Conservation (phyloP, 2,329 filamentous ascomycete genomes). For the Trichoderma sp. region DNA sequence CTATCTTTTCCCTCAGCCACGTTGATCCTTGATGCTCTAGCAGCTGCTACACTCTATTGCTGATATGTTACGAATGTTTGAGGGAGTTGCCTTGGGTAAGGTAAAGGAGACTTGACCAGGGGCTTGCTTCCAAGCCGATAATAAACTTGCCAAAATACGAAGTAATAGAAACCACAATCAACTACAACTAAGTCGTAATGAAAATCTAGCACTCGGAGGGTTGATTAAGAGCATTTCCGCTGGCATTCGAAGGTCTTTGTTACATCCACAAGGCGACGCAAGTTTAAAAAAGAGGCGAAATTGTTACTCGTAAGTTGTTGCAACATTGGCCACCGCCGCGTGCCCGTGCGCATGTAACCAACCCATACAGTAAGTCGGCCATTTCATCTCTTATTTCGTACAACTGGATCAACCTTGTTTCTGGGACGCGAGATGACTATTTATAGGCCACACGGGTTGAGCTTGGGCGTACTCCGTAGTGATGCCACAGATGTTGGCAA, state of each 20-base stretch:
- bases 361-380: background rate
- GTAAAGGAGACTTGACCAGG: background rate
- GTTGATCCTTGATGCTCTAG: background rate
- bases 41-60: background rate
- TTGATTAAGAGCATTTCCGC: background rate
- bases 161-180: background rate
- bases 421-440: background rate
- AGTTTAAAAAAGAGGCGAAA: background rate
- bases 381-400: conserved; percentile 4
- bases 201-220: background rate
- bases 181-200: background rate
- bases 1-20: background rate
- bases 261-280: background rate
- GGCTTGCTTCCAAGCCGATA: background rate
- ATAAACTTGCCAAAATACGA: background rate
- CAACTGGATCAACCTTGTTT: background rate
- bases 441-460: background rate
- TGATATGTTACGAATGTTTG: background rate
- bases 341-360: conserved; percentile 12
- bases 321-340: background rate
- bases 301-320: background rate
- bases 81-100: background rate
- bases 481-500: background rate
- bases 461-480: background rate
- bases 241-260: background rate